phyloP scores from a whole-genome alignment of 176 grass and related monocot genomes.

The Alopecurus myosuroides region DNA sequence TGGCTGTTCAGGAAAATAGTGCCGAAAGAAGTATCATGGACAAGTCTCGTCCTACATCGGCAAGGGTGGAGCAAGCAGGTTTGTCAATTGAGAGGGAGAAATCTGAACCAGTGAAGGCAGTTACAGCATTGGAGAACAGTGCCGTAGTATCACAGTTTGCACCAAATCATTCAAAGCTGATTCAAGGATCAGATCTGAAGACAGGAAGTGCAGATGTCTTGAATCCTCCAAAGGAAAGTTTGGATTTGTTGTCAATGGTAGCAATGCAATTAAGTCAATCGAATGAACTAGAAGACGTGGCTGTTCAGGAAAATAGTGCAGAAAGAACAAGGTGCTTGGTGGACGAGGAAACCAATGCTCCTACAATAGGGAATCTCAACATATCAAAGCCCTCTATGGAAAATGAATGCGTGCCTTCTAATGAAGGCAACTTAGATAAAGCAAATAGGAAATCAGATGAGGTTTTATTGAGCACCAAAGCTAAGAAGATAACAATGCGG shows the following conservation, averaged over 20 bases:
- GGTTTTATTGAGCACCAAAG: constrained; percentile 9
- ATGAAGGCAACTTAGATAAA: not conserved
- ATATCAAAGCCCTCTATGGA: not conserved
- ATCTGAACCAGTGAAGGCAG: not conserved
- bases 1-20: not conserved
- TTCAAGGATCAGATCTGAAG: not conserved
- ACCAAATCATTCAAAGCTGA: not conserved
- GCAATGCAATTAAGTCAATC: not conserved
- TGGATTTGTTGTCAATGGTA: not conserved
- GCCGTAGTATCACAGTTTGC: not conserved
- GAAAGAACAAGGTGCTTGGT: constrained; percentile 3
- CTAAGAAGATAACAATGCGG: not conserved
- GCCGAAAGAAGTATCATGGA: no score
- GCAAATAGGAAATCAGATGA: not conserved
- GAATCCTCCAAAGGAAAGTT: not conserved
- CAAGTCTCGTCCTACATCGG: not conserved
- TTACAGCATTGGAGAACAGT: not conserved
- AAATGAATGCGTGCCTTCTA: constrained; percentile 7
- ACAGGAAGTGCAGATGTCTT: not conserved
- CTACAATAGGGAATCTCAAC: not conserved
- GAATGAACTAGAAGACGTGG: not conserved
- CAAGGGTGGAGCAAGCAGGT: not conserved
- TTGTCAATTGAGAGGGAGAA: not conserved
- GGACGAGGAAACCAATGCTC: not conserved
- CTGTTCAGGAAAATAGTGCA: not conserved